A percentile compares a stretch with the other conserved stretches of the same genome.
These are phyloP conservation scores for Mortierella alpina DNA, from an alignment of 192 early-diverging fungal species.

Conservation along the genomic window DNA sequence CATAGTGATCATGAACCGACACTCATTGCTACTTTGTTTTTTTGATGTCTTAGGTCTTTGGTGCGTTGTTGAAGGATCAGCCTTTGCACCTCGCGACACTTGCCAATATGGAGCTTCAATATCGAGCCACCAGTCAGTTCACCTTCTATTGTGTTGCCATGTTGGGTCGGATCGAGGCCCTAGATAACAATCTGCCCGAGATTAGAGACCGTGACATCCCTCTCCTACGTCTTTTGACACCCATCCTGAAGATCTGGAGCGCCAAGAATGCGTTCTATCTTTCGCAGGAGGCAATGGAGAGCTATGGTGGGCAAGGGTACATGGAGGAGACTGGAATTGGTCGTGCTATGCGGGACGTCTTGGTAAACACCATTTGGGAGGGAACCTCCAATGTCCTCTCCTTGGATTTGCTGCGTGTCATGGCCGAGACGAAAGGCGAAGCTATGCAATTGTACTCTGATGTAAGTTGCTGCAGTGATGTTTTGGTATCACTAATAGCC, in stretches of 20 bases:
- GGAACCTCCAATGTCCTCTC: conserved; percentile 78
- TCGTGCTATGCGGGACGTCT: conserved; percentile 65
- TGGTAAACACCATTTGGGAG: conserved; percentile 82
- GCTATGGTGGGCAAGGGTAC: conserved; percentile 79
- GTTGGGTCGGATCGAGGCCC: conserved; percentile 64
- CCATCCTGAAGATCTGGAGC: conserved; percentile 70
- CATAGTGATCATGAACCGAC: no score
- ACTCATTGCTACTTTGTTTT: neutral
- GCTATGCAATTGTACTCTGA: conserved; percentile 54
- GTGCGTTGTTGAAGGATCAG: conserved; percentile 59
- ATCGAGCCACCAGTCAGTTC: conserved; percentile 65
- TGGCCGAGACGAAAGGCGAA: conserved; percentile 59
- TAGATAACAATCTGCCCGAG: conserved; percentile 23
- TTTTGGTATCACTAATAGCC: neutral
- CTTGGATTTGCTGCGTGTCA: conserved; percentile 69
- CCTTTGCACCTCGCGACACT: conserved; percentile 73
- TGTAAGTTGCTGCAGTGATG: conserved; percentile 30
- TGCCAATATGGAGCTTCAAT: conserved; percentile 64
- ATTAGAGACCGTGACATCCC: conserved; percentile 25
- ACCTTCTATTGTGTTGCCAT: conserved; percentile 66
- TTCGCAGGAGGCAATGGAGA: conserved; percentile 72
- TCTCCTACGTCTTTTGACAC: conserved; percentile 75
- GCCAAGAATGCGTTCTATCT: conserved; percentile 59
- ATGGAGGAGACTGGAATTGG: conserved; percentile 79
- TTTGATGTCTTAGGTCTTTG: conserved; percentile 54